A percentile compares a stretch with the other conserved stretches of the same genome.
Evolutionary conservation across 352 stramenopile genomes (phyloP).

Genomic region (Pythium guiyangense): DNA sequence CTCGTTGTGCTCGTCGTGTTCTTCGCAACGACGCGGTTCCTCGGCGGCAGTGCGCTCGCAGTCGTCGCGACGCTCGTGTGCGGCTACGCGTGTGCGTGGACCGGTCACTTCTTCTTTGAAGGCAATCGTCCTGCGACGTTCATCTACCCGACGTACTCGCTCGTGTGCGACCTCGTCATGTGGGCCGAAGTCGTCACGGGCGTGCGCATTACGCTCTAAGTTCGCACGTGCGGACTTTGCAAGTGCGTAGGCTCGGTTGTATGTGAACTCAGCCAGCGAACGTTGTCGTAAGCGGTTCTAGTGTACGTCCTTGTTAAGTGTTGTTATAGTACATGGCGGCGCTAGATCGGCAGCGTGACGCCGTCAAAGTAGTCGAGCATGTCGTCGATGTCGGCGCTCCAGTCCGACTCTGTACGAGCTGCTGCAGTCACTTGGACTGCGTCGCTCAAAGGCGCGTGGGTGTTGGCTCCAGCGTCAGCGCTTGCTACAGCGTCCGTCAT

Average conservation of each 20-base stretch:
- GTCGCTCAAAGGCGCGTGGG: too few relatives aligned
- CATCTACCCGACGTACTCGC: conserved; percentile 62
- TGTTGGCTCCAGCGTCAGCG: background rate
- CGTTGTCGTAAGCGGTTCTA: background rate
- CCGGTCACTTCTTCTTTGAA: conserved; percentile 64
- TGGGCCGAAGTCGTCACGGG: conserved; percentile 43
- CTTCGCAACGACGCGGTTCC: conserved; percentile 26
- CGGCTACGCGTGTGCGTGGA: conserved; percentile 61
- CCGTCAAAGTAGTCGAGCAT: conserved; percentile 77
- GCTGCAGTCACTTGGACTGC: background rate
- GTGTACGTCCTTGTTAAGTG: background rate
- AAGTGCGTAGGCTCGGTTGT: background rate
- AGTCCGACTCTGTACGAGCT: background rate
- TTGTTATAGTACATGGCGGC: background rate
- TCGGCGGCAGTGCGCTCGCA: conserved; percentile 19
- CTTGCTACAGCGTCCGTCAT: background rate
- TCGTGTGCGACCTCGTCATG: conserved; percentile 57
- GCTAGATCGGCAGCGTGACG: conserved; percentile 55
- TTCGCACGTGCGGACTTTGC: too few relatives aligned
- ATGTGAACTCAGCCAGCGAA: background rate
- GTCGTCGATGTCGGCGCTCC: conserved; percentile 51
- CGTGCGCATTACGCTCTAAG: conserved; percentile 26
- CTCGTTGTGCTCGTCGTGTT: conserved; percentile 24
- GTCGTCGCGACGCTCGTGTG: conserved; percentile 21
- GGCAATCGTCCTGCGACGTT: conserved; percentile 58